phyloP scores from a whole-genome alignment of 2,329 filamentous ascomycete species.

The Hypoxylon sp. region DNA sequence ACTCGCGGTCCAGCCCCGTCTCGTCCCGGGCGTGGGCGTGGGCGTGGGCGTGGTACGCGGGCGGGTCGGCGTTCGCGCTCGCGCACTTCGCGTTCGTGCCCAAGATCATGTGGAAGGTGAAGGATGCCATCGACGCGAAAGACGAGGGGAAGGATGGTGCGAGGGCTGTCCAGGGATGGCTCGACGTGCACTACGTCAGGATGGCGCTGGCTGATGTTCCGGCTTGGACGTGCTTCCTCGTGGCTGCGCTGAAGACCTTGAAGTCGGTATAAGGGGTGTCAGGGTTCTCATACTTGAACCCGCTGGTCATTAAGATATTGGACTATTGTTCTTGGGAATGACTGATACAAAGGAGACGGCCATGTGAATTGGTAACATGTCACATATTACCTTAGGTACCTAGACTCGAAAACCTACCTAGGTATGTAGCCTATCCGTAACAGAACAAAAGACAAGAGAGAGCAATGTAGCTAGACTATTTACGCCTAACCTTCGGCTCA shows the following conservation, averaged over 20 bases:
- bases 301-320: neutral
- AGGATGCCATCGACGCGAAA: conserved; percentile 44
- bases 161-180: conserved; percentile 46
- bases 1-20: conserved; percentile 25
- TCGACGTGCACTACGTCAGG: conserved; percentile 47
- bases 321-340: neutral
- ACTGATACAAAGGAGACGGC: neutral
- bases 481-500: conserved; percentile 1
- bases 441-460: too few relatives aligned
- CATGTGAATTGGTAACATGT: too few relatives aligned
- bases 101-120: conserved; percentile 46
- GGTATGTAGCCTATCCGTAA: too few relatives aligned
- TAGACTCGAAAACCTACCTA: too few relatives aligned
- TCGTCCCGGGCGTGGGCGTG: conserved; percentile 30
- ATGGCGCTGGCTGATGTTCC: conserved; percentile 49
- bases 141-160: conserved; percentile 41
- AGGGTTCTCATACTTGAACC: too few relatives aligned
- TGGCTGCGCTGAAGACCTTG: conserved; percentile 46
- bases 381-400: too few relatives aligned
- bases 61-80: conserved; percentile 47
- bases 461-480: too few relatives aligned
- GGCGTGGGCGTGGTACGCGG: conserved; percentile 48
- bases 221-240: conserved; percentile 49
- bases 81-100: conserved; percentile 51
- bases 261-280: conserved; percentile 30